These are phyloP conservation scores for Spiromastix sp. DNA, from an alignment of 2,329 filamentous ascomycete genomes.

Conservation along the genomic window DNA sequence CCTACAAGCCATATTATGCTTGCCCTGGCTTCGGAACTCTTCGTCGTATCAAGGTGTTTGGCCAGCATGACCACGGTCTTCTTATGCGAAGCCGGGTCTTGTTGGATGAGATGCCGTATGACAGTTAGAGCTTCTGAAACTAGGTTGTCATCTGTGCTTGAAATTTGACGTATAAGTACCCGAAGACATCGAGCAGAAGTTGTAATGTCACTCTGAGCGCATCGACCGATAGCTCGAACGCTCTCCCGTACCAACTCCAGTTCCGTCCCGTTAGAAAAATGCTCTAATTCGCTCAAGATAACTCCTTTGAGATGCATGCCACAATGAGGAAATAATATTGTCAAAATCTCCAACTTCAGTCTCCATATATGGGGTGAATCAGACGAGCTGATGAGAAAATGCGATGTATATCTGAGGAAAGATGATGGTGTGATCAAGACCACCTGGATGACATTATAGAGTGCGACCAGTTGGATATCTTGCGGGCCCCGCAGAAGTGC, in stretches of 20 bases:
- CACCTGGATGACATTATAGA: conserved; percentile 94
- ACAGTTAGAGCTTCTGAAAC: conserved; percentile 92
- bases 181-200: conserved; percentile 71
- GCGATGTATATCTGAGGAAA: conserved; percentile 81
- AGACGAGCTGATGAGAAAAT: conserved; percentile 75
- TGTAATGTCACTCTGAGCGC: conserved; percentile 64
- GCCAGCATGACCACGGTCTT: conserved; percentile 82
- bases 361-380: conserved; percentile 78
- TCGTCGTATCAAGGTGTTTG: conserved; percentile 80
- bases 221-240: conserved; percentile 85
- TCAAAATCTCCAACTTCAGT: conserved; percentile 82
- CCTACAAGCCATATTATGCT: conserved; percentile 97
- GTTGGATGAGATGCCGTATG: conserved; percentile 89
- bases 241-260: conserved; percentile 74
- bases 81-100: conserved; percentile 68
- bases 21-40: conserved; percentile 77
- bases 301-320: conserved; percentile 68
- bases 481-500: conserved; percentile 74
- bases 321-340: conserved; percentile 79
- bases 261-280: conserved; percentile 71
- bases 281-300: conserved; percentile 84
- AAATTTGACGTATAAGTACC: conserved; percentile 76
- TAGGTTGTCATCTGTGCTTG: conserved; percentile 73
- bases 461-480: conserved; percentile 79
- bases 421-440: conserved; percentile 63